Evolutionary conservation across 129 eudicot genomes (phyloP), one percentile per base, ranked within the genome.

Genomic region (Centella asiatica): DNA sequence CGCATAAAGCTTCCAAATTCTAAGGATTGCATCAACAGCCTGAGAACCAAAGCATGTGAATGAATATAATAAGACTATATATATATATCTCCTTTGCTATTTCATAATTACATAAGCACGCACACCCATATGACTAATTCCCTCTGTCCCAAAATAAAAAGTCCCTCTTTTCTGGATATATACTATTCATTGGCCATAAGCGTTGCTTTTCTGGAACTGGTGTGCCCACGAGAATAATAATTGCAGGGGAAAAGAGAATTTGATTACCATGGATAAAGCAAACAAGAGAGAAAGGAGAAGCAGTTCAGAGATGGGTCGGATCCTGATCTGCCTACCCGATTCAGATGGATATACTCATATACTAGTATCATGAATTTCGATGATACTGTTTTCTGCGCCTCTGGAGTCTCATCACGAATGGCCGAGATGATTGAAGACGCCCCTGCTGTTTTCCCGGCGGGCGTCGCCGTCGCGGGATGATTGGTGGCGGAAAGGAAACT

Each of bases 241-340:
- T n/a, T n/a, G n/a, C n/a, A n/a, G n/a, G n/a, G 12, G 29, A 50
- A 25, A 13, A 29, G 61, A 22, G 25, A 28, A 25, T 1, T 32
- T 10, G 22, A 6, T 14, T 28, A 45, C 40, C 67, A 27, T 45
- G 34, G 40, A 44, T 36, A 62, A 39, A 34, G 31, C 67, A 40
- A 62, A 28, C 12, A 62, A 37, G 23, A 62, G 55, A 10, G 40
- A 62, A 18, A 62, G 37, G 17, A 62, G 67, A 24, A 54, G 55
- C 53, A 62, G n/a, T 62, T 62, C 52, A 44, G 54, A 55, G 29
- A 20, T 11, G 65, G 65, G 65, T 36, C 34, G 31, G 25, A 60
- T 36, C 32, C 50, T 40, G 17, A 60, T 10, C 10, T 42, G 32
- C 23, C 33, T 39, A 3, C 48, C 51, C 49, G 22, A 22, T 22